Conservation (phyloP, 768 basidiomycete species). For the Collybia mongolica region DNA sequence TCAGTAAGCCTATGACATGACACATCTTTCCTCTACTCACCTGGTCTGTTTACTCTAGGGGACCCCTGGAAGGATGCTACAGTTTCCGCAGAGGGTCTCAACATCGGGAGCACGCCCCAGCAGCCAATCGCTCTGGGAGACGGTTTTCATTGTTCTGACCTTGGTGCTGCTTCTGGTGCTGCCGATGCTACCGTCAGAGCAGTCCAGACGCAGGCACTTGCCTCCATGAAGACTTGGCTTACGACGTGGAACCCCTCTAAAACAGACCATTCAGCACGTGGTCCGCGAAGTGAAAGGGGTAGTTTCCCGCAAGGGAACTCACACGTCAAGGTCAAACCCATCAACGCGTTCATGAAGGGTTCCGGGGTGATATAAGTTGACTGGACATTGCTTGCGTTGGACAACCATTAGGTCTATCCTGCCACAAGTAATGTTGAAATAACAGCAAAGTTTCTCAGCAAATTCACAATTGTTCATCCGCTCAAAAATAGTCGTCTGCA, state of each 20-base stretch:
- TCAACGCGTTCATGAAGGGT: slow-evolving; percentile 33
- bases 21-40: not conserved
- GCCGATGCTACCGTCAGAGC: slow-evolving; percentile 50
- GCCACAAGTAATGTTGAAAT: no score
- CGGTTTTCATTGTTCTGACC: slow-evolving; percentile 71
- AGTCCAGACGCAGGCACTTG: slow-evolving; percentile 54
- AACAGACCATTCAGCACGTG: not conserved
- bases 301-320: not conserved
- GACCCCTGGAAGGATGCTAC: slow-evolving; percentile 76
- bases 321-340: slow-evolving; percentile 20
- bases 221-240: slow-evolving; percentile 59
- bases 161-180: slow-evolving; percentile 36
- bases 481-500: not conserved
- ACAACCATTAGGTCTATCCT: no score
- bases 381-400: no score
- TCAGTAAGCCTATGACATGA: slow-evolving; percentile 41
- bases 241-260: slow-evolving; percentile 32
- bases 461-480: no score
- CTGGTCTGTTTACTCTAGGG: slow-evolving; percentile 32
- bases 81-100: slow-evolving; percentile 52
- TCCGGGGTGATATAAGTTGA: slow-evolving; percentile 11
- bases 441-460: no score
- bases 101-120: slow-evolving; percentile 42
- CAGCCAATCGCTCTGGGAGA: slow-evolving; percentile 60
- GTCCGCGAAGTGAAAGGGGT: not conserved